These are phyloP conservation scores for Coprinopsis marcescibilis DNA, from an alignment of 768 basidiomycete species.

Conservation along the genomic window DNA sequence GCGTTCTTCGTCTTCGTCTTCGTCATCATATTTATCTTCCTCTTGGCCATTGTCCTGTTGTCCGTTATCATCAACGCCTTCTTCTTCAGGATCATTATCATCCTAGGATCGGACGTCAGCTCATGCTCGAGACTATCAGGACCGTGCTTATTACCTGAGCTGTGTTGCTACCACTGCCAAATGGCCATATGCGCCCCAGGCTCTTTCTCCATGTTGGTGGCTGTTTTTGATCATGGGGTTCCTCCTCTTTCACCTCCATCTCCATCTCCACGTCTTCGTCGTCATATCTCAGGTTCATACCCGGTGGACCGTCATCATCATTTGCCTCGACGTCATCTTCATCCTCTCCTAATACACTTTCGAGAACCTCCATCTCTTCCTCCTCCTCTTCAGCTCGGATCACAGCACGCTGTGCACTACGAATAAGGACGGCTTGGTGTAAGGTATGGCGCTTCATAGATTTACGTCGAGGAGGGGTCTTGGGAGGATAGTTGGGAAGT, in stretches of 20 bases:
- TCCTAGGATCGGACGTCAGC: not conserved
- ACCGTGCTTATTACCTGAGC: conserved; percentile 17
- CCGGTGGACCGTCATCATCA: conserved; percentile 16
- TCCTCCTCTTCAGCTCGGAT: conserved; percentile 45
- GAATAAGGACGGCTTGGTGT: conserved; percentile 65
- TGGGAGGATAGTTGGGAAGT: conserved; percentile 18
- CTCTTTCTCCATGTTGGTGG: conserved; percentile 38
- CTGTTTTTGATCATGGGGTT: conserved; percentile 18
- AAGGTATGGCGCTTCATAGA: conserved; percentile 48
- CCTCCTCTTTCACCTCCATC: conserved; percentile 20
- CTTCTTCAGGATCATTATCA: conserved; percentile 10
- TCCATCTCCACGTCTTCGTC: conserved; percentile 21
- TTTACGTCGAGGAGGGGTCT: conserved; percentile 30
- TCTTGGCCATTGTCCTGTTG: conserved; percentile 21
- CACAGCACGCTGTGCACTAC: conserved; percentile 60
- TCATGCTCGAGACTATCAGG: conserved; percentile 9
- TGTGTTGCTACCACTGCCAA: conserved; percentile 23
- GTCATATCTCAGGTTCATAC: conserved; percentile 20
- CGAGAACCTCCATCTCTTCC: conserved; percentile 47
- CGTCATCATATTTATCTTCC: conserved; percentile 17
- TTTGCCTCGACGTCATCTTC: conserved; percentile 23
- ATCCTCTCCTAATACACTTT: conserved; percentile 32
- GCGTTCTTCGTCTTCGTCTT: conserved; percentile 10
- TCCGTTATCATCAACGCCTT: conserved; percentile 10
- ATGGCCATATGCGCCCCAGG: conserved; percentile 38